phyloP scores from a whole-genome alignment of 2,329 filamentous ascomycete species.

The Beauveria rudraprayagi region DNA sequence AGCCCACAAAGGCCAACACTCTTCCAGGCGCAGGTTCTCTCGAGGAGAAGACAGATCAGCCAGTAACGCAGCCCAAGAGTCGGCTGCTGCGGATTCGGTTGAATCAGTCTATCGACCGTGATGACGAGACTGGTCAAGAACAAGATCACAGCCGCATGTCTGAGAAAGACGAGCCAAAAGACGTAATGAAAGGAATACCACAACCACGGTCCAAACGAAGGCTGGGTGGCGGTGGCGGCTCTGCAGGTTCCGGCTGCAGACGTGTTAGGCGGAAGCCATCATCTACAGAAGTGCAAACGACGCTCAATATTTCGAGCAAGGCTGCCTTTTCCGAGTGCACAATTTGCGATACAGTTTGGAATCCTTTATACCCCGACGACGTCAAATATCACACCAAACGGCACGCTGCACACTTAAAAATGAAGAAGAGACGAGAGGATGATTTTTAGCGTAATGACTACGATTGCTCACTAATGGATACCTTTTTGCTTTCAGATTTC shows the following conservation, averaged over 20 bases:
- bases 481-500: background rate
- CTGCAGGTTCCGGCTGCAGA: background rate
- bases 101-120: slow-evolving; percentile 9
- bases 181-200: background rate
- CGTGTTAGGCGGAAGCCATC: slow-evolving; percentile 12
- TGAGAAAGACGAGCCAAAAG: background rate
- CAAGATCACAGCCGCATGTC: background rate
- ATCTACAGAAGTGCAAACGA: slow-evolving; percentile 29
- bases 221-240: background rate
- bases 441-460: slow-evolving; percentile 8
- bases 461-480: background rate
- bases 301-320: slow-evolving; percentile 34
- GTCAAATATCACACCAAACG: slow-evolving; percentile 34
- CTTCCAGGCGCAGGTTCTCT: background rate
- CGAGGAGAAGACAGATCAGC: background rate
- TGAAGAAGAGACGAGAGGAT: slow-evolving; percentile 15
- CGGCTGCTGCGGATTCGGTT: slow-evolving; percentile 24
- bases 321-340: slow-evolving; percentile 36
- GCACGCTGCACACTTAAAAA: slow-evolving; percentile 27
- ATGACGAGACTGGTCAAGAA: background rate
- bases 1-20: background rate
- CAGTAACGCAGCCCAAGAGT: slow-evolving; percentile 10
- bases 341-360: slow-evolving; percentile 35
- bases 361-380: slow-evolving; percentile 35
- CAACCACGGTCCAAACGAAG: background rate